These are phyloP conservation scores for Bryoerythrophyllum caledonicum DNA, from an alignment of 225 moss, liverwort and hornwort genomes.

Conservation along the genomic window DNA sequence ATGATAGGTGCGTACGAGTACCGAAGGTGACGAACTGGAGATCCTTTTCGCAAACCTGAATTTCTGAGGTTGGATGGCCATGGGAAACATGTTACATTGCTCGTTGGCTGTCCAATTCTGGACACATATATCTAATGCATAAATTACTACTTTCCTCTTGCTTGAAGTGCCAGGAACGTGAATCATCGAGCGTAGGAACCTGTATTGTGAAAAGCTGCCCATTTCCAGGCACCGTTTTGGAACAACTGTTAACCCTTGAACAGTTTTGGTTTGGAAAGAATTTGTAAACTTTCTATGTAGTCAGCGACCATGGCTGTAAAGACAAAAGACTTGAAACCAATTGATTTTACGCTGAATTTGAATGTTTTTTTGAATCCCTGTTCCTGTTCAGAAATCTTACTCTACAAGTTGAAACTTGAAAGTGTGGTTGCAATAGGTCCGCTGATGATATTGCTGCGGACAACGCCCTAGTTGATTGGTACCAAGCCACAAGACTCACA, in stretches of 20 bases:
- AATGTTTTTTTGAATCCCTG: too few species aligned
- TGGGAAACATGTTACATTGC: not conserved
- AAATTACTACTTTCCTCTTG: not conserved
- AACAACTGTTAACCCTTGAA: not conserved
- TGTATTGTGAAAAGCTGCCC: not conserved
- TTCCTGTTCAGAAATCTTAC: too few species aligned
- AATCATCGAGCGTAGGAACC: not conserved
- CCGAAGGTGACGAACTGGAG: conserved; percentile 75
- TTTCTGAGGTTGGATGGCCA: conserved; percentile 34
- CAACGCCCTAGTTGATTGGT: too few species aligned
- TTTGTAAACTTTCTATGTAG: not conserved
- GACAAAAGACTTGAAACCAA: too few species aligned
- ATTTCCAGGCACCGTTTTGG: not conserved
- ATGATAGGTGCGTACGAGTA: conserved; percentile 46
- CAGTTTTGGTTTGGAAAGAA: conserved; percentile 9
- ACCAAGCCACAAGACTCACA: too few species aligned
- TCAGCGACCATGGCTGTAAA: not conserved
- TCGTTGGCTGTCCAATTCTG: conserved; percentile 5
- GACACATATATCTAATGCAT: not conserved
- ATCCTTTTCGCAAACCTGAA: conserved; percentile 61
- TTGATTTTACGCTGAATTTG: not conserved
- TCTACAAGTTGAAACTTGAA: too few species aligned
- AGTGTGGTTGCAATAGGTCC: too few species aligned
- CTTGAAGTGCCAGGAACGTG: not conserved
- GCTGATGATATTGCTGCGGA: too few species aligned